Conservation (phyloP, 148 eudicot species). For the Camellia granthamiana region DNA sequence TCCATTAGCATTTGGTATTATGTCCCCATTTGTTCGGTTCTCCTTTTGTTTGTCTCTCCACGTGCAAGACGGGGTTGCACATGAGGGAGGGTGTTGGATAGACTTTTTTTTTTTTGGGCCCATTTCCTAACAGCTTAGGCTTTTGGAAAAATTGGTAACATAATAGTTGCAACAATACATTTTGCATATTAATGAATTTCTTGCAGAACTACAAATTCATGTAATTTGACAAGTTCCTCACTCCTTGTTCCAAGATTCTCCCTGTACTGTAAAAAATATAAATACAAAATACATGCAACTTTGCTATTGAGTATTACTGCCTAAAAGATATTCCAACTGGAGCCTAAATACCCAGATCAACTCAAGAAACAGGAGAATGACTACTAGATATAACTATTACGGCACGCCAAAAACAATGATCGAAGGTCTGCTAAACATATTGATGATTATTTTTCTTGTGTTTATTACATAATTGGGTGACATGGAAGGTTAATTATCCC, state of each 20-base stretch:
- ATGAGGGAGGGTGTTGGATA: too few relatives aligned
- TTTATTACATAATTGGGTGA: neutral
- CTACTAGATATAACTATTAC: neutral
- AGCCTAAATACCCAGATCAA: neutral
- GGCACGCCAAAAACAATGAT: neutral
- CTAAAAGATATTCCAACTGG: conserved; percentile 1
- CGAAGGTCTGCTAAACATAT: neutral
- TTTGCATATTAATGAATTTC: neutral
- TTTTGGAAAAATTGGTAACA: too few relatives aligned
- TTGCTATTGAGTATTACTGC: neutral
- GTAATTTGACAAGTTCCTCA: conserved; percentile 7
- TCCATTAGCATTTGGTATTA: too few relatives aligned
- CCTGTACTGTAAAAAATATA: neutral
- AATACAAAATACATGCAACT: neutral
- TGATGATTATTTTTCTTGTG: neutral
- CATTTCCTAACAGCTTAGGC: too few relatives aligned
- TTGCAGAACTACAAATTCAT: neutral
- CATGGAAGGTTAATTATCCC: conserved; percentile 2
- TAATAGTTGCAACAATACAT: too few relatives aligned
- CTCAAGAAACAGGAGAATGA: neutral
- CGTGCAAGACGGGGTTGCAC: too few relatives aligned
- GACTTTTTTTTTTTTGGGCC: too few relatives aligned
- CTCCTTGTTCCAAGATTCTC: neutral
- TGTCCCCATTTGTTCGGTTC: too few relatives aligned
- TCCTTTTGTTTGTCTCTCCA: too few relatives aligned